phyloP scores from a whole-genome alignment of 495 filamentous ascomycete genomes.

The Trichoderma asperelloides region DNA sequence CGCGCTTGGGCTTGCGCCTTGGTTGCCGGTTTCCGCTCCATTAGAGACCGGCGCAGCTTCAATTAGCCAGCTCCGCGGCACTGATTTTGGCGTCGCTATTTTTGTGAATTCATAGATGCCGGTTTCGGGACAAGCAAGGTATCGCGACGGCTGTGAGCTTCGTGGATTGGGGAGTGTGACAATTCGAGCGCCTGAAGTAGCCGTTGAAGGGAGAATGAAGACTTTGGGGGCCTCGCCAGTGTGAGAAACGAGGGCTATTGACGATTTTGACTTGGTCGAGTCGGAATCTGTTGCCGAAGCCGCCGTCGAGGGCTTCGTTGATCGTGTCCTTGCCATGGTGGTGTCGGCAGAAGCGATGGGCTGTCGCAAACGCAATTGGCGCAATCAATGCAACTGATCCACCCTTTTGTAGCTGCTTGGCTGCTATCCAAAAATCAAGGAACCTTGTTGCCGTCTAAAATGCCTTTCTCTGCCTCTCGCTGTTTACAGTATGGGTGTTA shows the following conservation, averaged over 20 bases:
- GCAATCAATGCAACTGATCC: neutral
- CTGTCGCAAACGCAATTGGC: neutral
- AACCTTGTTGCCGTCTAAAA: no score
- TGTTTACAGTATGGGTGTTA: neutral
- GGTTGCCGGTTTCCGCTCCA: neutral
- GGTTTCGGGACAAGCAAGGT: slow-evolving; percentile 67
- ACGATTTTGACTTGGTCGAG: slow-evolving; percentile 19
- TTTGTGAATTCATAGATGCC: slow-evolving; percentile 85
- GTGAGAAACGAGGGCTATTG: slow-evolving; percentile 28
- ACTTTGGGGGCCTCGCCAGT: slow-evolving; percentile 48
- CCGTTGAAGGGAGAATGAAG: slow-evolving; percentile 69
- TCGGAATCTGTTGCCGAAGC: slow-evolving; percentile 17
- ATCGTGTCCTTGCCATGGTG: slow-evolving; percentile 20
- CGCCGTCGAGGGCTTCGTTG: slow-evolving; percentile 21
- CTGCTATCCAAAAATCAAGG: no score
- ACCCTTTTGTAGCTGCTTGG: neutral
- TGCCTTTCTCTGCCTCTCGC: no score
- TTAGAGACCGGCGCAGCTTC: slow-evolving; percentile 16
- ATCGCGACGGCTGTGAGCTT: slow-evolving; percentile 53
- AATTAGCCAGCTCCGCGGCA: slow-evolving; percentile 61
- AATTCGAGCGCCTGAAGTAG: slow-evolving; percentile 56
- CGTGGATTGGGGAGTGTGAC: slow-evolving; percentile 74
- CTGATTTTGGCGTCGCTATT: slow-evolving; percentile 53
- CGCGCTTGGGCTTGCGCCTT: slow-evolving; percentile 11
- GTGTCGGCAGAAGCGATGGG: neutral